These are phyloP conservation scores for Xylaria grammica DNA, from an alignment of 495 filamentous ascomycete genomes.

Conservation along the genomic window DNA sequence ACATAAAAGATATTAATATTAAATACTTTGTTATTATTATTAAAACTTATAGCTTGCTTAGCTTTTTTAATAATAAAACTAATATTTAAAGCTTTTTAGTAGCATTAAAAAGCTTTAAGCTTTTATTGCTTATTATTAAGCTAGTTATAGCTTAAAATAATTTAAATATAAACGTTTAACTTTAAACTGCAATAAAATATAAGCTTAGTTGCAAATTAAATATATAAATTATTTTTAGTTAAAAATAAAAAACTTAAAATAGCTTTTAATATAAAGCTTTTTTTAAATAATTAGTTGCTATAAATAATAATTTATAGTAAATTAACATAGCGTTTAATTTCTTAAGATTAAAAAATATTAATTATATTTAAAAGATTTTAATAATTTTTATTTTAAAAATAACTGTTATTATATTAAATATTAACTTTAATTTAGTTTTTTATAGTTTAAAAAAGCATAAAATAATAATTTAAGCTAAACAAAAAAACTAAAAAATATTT, in stretches of 20 bases:
- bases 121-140: slow-evolving; percentile 26
- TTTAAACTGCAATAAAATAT: slow-evolving; percentile 50
- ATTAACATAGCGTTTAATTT: no score
- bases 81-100: slow-evolving; percentile 40
- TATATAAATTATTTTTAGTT: slow-evolving; percentile 51
- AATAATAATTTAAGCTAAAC: no score
- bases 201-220: slow-evolving; percentile 60
- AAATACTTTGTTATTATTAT: slow-evolving; percentile 48
- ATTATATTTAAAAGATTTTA: no score
- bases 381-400: no score
- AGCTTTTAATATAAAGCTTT: slow-evolving; percentile 68
- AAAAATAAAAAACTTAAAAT: slow-evolving; percentile 65
- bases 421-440: no score
- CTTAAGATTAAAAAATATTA: no score
- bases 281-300: slow-evolving; percentile 64
- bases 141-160: slow-evolving; percentile 1
- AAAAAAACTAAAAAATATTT: no score
- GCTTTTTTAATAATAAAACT: no score
- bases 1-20: slow-evolving; percentile 54
- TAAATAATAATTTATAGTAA: slow-evolving; percentile 66
- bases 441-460: no score
- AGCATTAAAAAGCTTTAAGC: slow-evolving; percentile 38
- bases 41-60: slow-evolving; percentile 39
- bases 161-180: slow-evolving; percentile 6
- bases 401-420: no score